These are phyloP conservation scores for Botrytis fabae DNA, from an alignment of 2,329 filamentous ascomycete species.

Conservation along the genomic window DNA sequence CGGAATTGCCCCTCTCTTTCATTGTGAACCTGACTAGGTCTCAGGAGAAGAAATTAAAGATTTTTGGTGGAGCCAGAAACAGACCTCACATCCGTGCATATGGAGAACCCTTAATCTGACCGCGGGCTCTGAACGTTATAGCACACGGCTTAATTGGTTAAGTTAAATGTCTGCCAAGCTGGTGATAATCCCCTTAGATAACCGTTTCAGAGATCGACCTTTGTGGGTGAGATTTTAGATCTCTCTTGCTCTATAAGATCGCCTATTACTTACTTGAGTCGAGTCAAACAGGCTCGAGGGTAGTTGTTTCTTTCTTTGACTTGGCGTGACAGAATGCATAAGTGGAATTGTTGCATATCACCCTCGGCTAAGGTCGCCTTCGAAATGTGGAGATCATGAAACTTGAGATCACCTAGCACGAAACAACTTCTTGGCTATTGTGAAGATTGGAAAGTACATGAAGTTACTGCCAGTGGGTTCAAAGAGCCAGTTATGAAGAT, in stretches of 20 bases:
- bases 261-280: neutral
- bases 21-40: neutral
- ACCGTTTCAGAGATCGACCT: neutral
- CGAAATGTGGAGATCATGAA: neutral
- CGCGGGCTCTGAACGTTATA: neutral
- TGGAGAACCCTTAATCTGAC: conserved; percentile 10
- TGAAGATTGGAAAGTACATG: neutral
- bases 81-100: conserved; percentile 13
- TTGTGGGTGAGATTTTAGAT: neutral
- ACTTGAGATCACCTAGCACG: neutral
- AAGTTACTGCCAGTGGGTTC: neutral
- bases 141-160: neutral
- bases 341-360: neutral
- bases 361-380: neutral
- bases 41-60: conserved; percentile 25
- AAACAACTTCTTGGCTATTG: neutral
- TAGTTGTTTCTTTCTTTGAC: neutral
- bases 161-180: neutral
- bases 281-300: neutral
- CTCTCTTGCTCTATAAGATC: neutral
- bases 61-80: conserved; percentile 22
- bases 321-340: neutral
- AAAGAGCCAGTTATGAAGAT: neutral
- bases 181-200: neutral
- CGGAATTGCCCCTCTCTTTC: neutral